Evolutionary conservation across 2,329 filamentous ascomycete genomes (phyloP), one percentile per base, ranked within the genome.

Genomic region (Plectosphaerella plurivora): DNA sequence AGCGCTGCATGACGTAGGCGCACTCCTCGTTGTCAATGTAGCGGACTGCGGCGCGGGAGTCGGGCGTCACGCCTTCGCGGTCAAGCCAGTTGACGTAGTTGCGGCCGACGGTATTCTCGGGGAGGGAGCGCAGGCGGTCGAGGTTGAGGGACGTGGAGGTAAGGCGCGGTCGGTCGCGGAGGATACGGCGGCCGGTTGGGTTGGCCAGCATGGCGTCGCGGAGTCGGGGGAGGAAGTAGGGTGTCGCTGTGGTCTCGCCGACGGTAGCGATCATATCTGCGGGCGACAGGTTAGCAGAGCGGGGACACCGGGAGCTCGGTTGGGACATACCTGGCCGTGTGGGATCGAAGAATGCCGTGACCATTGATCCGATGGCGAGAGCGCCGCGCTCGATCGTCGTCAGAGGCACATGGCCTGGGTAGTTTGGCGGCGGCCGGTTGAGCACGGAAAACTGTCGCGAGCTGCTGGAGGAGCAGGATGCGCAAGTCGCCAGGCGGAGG

Each of bases 1-100:
- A 99, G 51, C 94, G 84, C 75, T 97, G 94, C 89, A 99, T 95
- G 16, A 97, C 94, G 73, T 97, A 99, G 36, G 94, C 94, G 68
- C 92, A 96, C 72, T 99, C 94, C 61, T 88, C 86, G 65, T 97
- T 87, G 69, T 97, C 92, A 56, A 99, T 91, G 73, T 96, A 97
- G 50, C 89, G 84, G 41, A 99, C 94, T 2, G 71, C 68, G 41
- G 87, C 77, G 45, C 94, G 84, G 7, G 93, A 96, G 69, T 99
- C 94, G 1, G 94, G 94, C 9, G 89, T 89, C 14, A 99, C 93
- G 55, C 90, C 89, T 70, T 99, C 94, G 45, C 89, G 83, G 70
- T 97, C 91, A n/a, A 97, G 79, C 93, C 94, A 99, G 50, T 77
- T 79, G 9, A 86, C 89, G 71, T 97, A 99, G 49, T 87, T 85